Percentiles rank a stretch among this genome's conserved stretches.
phyloP scores from a whole-genome alignment of 1,284 basidiomycete species.

The Peniophora sp. region DNA sequence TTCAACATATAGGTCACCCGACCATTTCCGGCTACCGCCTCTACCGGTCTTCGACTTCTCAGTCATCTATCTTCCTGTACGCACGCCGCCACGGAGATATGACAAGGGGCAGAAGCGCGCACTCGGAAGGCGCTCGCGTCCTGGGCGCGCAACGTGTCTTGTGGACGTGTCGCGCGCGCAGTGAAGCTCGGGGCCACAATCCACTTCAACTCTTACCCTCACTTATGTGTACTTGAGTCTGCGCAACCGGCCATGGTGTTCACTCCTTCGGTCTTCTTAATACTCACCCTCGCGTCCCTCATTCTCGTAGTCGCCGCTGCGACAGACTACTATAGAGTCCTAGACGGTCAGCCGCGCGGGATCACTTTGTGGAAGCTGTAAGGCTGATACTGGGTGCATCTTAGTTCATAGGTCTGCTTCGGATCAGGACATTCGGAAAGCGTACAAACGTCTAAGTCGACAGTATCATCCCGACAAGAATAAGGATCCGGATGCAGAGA shows the following conservation, averaged over 20 bases:
- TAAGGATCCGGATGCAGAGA: constrained; percentile 73
- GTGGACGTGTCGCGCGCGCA: too few relatives aligned
- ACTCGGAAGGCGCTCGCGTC: too few relatives aligned
- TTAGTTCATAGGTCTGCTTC: constrained; percentile 73
- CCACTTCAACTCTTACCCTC: too few relatives aligned
- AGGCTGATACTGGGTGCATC: constrained; percentile 17
- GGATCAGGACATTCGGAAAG: constrained; percentile 83
- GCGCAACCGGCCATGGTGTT: constrained; percentile 13
- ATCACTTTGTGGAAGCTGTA: constrained; percentile 15
- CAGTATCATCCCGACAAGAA: constrained; percentile 95
- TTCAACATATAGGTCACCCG: too few relatives aligned
- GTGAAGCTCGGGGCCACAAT: too few relatives aligned
- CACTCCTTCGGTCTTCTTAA: constrained; percentile 20
- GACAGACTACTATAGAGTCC: constrained; percentile 66
- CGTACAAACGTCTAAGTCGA: constrained; percentile 85
- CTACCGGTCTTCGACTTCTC: too few relatives aligned
- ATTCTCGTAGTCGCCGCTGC: constrained; percentile 37
- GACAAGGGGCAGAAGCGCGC: too few relatives aligned
- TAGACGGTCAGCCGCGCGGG: constrained; percentile 52
- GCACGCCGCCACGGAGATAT: too few relatives aligned
- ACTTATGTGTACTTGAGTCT: too few relatives aligned
- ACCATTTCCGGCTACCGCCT: too few relatives aligned
- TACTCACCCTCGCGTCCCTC: constrained; percentile 31
- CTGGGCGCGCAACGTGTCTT: too few relatives aligned
- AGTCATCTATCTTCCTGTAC: too few relatives aligned